Conservation (phyloP, 1,284 basidiomycete species). For the Xerocomus alliaceus region DNA sequence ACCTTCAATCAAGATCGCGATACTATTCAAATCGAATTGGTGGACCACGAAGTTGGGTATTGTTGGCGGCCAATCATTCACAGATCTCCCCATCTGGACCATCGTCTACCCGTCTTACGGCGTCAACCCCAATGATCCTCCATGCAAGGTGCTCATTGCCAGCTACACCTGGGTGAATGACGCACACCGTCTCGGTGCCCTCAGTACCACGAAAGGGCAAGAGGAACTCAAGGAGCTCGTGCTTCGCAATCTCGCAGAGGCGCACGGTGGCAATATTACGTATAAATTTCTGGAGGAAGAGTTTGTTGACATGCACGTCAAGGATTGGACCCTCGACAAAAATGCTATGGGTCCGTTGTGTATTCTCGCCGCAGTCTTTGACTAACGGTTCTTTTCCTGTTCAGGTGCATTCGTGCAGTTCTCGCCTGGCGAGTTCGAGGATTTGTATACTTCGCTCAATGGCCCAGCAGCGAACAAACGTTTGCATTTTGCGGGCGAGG, state of each 20-base stretch:
- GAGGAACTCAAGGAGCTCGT: slow-evolving; percentile 17
- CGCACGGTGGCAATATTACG: slow-evolving; percentile 5
- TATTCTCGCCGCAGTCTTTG: no score
- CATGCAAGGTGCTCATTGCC: slow-evolving; percentile 26
- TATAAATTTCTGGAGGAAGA: slow-evolving; percentile 7
- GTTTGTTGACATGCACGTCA: slow-evolving; percentile 17
- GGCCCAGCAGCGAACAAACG: slow-evolving; percentile 15
- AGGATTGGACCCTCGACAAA: slow-evolving; percentile 17
- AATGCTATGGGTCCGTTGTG: slow-evolving; percentile 15
- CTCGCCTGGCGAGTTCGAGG: slow-evolving; percentile 17
- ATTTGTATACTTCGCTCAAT: slow-evolving; percentile 18
- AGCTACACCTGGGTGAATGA: slow-evolving; percentile 5
- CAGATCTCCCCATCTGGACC: slow-evolving; percentile 32
- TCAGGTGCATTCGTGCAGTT: slow-evolving; percentile 21
- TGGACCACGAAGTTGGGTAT: slow-evolving; percentile 39
- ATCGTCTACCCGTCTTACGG: slow-evolving; percentile 48
- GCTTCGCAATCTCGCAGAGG: slow-evolving; percentile 23
- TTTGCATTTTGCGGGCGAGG: slow-evolving; percentile 30
- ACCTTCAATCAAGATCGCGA: slow-evolving; percentile 36
- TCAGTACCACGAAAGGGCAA: neutral
- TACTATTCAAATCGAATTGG: slow-evolving; percentile 45
- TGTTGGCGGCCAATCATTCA: slow-evolving; percentile 35
- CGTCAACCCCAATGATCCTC: slow-evolving; percentile 24
- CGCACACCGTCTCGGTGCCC: neutral
- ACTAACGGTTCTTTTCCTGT: neutral